Evolutionary conservation across 2,329 filamentous ascomycete species (phyloP), one percentile per base, ranked within the genome.

Genomic region (Verticillium albo-atrum): DNA sequence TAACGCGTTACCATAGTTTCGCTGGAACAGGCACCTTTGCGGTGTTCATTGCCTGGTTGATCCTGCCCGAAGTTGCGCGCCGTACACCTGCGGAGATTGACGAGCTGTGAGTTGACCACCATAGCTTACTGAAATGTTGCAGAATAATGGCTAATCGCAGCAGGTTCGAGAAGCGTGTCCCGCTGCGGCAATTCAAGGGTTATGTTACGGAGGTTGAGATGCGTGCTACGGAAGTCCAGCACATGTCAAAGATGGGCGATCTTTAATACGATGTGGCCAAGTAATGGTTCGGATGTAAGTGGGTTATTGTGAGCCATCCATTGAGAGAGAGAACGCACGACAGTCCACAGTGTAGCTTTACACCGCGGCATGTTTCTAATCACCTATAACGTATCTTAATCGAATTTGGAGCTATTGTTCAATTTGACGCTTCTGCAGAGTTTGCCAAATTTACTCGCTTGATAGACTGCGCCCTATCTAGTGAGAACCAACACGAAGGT

Each of bases 61-160:
- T 75, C 27, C 67, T 75, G 10, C 73, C 73, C 6, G 73, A 75
- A 56, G 66, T 74, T 3, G 62, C 72, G 4, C 67, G 70, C 6
- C 63, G 72, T 20, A 74, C 73, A 0, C 71, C 73, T 0, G 72
- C 67, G 28, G 72, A 75, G 58, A 74, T 75, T 59, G 73, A 75
- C 52, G 73, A 75, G 56, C 62, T 75, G 73, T 74, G 65, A 66
- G 75, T 70, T n/a, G 6, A 20, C 17, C 9, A 23, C 20, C 20
- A 7, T 23, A n/a, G 3, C n/a, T 20, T 14, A 3, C n/a, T 47
- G 3, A 14, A 2, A 32, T 32, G 30, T 10, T 25, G 0, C n/a
- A n/a, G 42, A n/a, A 4, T 2, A 3, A 3, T 23, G 42, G 20
- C 42, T 47, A n/a, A 47, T 20, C 9, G 25, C 20, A 3, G 25